Evolutionary conservation across 2,329 filamentous ascomycete species (phyloP).

Genomic region (Colletotrichum sp.): DNA sequence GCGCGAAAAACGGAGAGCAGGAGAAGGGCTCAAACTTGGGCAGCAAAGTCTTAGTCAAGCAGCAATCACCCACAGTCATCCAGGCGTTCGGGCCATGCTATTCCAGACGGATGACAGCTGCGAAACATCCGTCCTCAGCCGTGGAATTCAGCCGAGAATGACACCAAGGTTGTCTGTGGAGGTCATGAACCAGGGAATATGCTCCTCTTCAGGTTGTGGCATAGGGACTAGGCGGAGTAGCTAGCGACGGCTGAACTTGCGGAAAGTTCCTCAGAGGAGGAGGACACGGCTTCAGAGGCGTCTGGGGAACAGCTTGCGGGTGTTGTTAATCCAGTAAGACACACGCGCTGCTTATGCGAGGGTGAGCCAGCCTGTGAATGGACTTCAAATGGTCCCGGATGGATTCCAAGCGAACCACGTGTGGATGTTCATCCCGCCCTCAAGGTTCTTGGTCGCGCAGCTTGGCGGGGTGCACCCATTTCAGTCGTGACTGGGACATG

Average conservation of each 20-base stretch:
- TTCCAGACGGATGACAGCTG: not conserved
- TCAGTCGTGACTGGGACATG: no score
- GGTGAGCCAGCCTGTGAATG: no score
- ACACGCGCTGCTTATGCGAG: no score
- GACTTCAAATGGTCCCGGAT: no score
- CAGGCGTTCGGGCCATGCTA: not conserved
- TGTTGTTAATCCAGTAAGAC: not conserved
- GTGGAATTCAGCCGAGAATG: not conserved
- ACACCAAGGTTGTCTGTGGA: not conserved
- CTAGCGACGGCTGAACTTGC: no score
- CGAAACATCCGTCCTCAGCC: not conserved
- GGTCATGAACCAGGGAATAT: no score
- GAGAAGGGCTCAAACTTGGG: slow-evolving; percentile 43
- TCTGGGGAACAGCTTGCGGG: not conserved
- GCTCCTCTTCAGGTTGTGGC: no score
- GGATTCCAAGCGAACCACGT: not conserved
- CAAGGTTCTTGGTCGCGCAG: no score
- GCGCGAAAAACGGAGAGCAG: slow-evolving; percentile 19
- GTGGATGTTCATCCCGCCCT: not conserved
- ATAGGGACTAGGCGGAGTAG: no score
- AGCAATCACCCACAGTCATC: not conserved
- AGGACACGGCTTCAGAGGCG: not conserved
- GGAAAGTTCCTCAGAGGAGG: no score
- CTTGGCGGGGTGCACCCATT: no score
- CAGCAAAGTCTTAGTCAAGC: not conserved